phyloP scores from a whole-genome alignment of 805 yeast species.

The Starmerella davenportii region DNA sequence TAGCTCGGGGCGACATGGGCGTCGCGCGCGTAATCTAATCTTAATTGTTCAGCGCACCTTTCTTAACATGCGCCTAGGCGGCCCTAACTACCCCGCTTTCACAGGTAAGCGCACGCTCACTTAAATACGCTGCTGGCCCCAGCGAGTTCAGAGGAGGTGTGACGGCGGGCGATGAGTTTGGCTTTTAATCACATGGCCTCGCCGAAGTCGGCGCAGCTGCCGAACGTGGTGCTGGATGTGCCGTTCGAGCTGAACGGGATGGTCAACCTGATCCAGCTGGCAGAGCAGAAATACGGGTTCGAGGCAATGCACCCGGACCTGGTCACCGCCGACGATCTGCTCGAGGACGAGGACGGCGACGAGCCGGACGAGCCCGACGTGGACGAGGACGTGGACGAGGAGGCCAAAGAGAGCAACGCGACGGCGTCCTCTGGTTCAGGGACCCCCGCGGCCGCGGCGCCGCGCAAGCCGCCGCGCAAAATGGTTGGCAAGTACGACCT shows the following conservation, averaged over 20 bases:
- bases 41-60: too few relatives aligned
- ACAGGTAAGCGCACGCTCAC: too few relatives aligned
- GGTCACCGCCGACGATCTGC: slow-evolving; percentile 35
- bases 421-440: slow-evolving; percentile 15
- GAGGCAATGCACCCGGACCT: slow-evolving; percentile 50
- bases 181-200: background rate
- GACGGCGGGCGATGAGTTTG: background rate
- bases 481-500: slow-evolving; percentile 46
- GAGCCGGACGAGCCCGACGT: slow-evolving; percentile 33
- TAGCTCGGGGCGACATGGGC: too few relatives aligned
- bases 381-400: slow-evolving; percentile 23
- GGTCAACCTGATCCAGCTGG: slow-evolving; percentile 47
- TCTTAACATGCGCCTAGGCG: too few relatives aligned
- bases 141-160: too few relatives aligned
- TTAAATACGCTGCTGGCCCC: too few relatives aligned
- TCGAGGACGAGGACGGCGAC: slow-evolving; percentile 34
- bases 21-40: too few relatives aligned
- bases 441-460: slow-evolving; percentile 18
- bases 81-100: too few relatives aligned
- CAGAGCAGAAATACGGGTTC: slow-evolving; percentile 78
- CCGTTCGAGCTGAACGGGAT: slow-evolving; percentile 27
- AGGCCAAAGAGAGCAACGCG: slow-evolving; percentile 12
- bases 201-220: background rate
- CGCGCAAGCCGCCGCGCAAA: slow-evolving; percentile 21
- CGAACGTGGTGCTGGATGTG: slow-evolving; percentile 11